Evolutionary conservation across 768 basidiomycete species (phyloP), one percentile per base, ranked within the genome.

Genomic region (Suillus placidus): DNA sequence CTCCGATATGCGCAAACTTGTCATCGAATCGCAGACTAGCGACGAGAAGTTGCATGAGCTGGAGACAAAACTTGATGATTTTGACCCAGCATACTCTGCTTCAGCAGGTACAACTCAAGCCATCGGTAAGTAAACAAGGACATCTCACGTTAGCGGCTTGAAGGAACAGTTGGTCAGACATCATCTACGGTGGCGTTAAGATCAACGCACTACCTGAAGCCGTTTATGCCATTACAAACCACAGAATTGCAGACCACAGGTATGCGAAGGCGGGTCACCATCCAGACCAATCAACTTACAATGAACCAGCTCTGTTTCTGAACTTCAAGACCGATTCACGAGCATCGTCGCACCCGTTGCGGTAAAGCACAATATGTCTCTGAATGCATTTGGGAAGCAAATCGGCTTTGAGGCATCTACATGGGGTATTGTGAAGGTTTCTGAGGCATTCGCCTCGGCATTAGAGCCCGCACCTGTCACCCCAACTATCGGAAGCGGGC

Each of bases 181-280:
- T 85, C 10, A 74, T 85, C 52, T 67, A 73, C 26, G 80, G 81
- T 16, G 80, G 77, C 14, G 76, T 78, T 1, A 85, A 85, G 74
- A 73, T 78, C 51, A 84, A 85, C 64, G 82, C 82, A 1, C 74
- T 85, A 13, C 82, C 83, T 0, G 84, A 85, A 66, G 73, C 72
- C 38, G 79, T 71, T 18, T 78, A 71, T 65, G 79, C 78, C 7
- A 63, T 81, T 26, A 71, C 71, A 45, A 79, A 81, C 61, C 70
- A 79, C 60, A 73, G 77, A 10, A 69, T 81, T 62, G 77, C 72
- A 42, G 76, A 75, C 12, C 73, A 80, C 63, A 80, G 58, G 58
- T 60, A 60, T 42, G 26, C 69, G 20, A 74, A 71, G 6, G 13
- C 18, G 40, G 18, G 8, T 13, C 26, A 2, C 42, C 6, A 3